Conservation (phyloP, 2,329 filamentous ascomycete species). For the Penicillium paneum region DNA sequence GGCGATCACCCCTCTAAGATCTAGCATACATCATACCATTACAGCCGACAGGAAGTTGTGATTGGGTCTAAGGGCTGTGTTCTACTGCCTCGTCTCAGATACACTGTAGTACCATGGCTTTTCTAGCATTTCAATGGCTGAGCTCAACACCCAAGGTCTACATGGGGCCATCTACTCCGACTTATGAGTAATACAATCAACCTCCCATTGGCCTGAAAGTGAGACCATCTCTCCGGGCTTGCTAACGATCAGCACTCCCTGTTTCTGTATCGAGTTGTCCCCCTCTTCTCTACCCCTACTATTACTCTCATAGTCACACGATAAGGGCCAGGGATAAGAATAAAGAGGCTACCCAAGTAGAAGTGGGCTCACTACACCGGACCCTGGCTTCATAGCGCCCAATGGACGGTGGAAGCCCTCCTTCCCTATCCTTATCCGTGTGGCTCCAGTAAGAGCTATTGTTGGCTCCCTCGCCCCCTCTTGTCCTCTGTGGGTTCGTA, state of each 20-base stretch:
- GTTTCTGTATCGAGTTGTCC: not conserved
- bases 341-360: not conserved
- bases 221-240: not conserved
- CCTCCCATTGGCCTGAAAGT: not conserved
- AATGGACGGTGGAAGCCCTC: not conserved
- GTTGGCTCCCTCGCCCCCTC: not conserved
- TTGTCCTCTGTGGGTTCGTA: not conserved
- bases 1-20: not conserved
- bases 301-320: not conserved
- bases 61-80: not conserved
- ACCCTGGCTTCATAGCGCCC: not conserved
- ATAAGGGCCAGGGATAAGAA: not conserved
- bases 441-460: not conserved
- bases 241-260: not conserved
- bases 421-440: not conserved
- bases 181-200: not conserved
- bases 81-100: not conserved
- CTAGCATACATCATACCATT: not conserved
- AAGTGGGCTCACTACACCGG: not conserved
- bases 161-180: not conserved
- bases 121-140: not conserved
- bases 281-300: not conserved
- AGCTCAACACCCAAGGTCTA: not conserved
- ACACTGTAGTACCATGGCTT: not conserved
- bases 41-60: not conserved